These are phyloP conservation scores for Aspergillus hiratsukae DNA, from an alignment of 2,329 filamentous ascomycete genomes.

Conservation along the genomic window DNA sequence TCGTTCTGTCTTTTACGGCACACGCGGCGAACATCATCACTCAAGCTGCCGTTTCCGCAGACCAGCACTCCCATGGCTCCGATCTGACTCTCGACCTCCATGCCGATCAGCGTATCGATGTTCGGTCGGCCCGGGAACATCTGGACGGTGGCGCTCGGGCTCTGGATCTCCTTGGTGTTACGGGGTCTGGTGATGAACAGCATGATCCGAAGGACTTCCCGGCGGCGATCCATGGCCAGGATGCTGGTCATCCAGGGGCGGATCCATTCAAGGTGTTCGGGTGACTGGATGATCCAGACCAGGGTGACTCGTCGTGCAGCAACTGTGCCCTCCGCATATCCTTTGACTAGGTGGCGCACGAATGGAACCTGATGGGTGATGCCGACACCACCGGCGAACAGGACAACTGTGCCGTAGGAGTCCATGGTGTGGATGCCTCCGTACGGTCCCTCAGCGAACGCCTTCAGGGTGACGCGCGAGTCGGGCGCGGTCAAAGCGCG, in stretches of 20 bases:
- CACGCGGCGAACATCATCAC: constrained; percentile 69
- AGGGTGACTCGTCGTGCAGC: constrained; percentile 78
- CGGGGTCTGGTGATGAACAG: constrained; percentile 87
- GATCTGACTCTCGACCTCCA: constrained; percentile 75
- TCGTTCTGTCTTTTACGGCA: constrained; percentile 59
- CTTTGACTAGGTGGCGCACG: constrained; percentile 69
- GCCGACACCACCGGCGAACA: constrained; percentile 88
- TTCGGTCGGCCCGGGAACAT: constrained; percentile 91
- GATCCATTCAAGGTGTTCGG: constrained; percentile 88
- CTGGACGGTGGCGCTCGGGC: constrained; percentile 72
- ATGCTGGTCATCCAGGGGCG: constrained; percentile 78
- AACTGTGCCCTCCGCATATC: constrained; percentile 65
- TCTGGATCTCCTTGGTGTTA: constrained; percentile 75
- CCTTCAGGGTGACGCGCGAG: constrained; percentile 58
- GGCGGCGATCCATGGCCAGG: constrained; percentile 71
- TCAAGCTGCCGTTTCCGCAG: constrained; percentile 69
- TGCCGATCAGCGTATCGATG: constrained; percentile 69
- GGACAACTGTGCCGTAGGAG: constrained; percentile 86
- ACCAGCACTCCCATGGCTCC: constrained; percentile 87
- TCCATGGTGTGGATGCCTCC: constrained; percentile 76
- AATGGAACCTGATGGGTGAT: constrained; percentile 95
- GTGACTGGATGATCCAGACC: constrained; percentile 88
- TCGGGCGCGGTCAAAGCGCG: constrained; percentile 55
- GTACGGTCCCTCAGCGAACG: constrained; percentile 87
- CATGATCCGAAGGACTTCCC: constrained; percentile 78